Evolutionary conservation across 768 basidiomycete species (phyloP).

Genomic region (Lactifluus piperatus): DNA sequence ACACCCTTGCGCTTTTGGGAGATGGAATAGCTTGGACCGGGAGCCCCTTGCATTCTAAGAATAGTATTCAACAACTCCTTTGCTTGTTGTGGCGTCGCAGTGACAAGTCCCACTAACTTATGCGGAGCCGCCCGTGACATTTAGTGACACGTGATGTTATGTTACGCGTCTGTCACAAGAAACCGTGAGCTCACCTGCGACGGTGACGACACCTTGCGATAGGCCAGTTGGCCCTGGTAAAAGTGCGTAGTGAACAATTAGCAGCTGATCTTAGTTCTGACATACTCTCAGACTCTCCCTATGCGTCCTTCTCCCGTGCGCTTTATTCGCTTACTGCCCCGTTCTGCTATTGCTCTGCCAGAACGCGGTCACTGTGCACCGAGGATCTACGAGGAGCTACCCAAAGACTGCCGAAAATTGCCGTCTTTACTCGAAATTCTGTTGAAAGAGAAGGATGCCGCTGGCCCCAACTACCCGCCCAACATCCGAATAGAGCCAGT

Average conservation of each 20-base stretch:
- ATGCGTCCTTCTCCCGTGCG: constrained; percentile 30
- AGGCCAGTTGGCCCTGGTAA: neutral
- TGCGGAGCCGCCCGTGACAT: neutral
- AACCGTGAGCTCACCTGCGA: neutral
- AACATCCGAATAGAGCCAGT: constrained; percentile 45
- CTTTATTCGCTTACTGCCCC: constrained; percentile 34
- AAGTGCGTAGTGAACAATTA: neutral
- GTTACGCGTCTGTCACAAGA: neutral
- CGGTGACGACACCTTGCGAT: neutral
- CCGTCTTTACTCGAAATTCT: constrained; percentile 36
- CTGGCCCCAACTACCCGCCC: constrained; percentile 35
- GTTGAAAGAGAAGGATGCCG: constrained; percentile 31
- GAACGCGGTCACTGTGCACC: constrained; percentile 19
- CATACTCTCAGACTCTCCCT: neutral
- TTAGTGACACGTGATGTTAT: neutral
- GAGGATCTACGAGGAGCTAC: constrained; percentile 23
- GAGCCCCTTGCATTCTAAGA: constrained; percentile 1
- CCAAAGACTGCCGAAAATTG: constrained; percentile 1
- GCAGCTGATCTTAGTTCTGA: neutral
- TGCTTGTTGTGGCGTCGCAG: neutral
- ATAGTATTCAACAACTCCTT: neutral
- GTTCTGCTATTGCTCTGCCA: constrained; percentile 24
- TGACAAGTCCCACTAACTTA: neutral
- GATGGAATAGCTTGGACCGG: neutral
- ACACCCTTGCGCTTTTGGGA: neutral